Evolutionary conservation across 768 basidiomycete genomes (phyloP).

Genomic region (Holtermanniella nyarrowii): DNA sequence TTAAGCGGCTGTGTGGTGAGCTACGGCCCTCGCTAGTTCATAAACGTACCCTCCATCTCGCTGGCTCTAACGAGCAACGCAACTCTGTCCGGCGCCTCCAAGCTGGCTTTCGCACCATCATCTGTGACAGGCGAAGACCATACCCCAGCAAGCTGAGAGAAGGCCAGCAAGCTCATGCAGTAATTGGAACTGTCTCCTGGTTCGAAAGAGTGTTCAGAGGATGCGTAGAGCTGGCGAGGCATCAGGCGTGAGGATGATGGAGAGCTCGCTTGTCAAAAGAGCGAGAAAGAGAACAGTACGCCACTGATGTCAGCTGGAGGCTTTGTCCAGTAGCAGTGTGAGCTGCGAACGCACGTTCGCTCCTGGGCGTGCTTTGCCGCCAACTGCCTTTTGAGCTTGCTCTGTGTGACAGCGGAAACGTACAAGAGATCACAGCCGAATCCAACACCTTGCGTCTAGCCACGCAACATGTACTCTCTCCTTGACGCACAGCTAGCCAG

Average conservation of each 20-base stretch:
- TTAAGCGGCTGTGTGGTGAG: constrained; percentile 2
- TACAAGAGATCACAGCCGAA: constrained; percentile 24
- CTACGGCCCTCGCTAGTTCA: neutral
- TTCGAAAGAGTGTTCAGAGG: neutral
- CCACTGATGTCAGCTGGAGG: constrained; percentile 16
- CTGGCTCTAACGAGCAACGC: constrained; percentile 6
- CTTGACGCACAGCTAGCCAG: constrained; percentile 15
- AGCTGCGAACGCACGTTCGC: constrained; percentile 19
- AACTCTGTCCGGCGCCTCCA: constrained; percentile 6
- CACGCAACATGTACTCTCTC: constrained; percentile 19
- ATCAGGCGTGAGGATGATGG: constrained; percentile 17
- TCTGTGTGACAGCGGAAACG: neutral
- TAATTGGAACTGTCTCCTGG: constrained; percentile 15
- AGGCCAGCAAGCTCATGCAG: constrained; percentile 16
- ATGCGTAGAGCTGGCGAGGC: neutral
- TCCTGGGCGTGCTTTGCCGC: constrained; percentile 19
- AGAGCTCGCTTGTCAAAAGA: constrained; percentile 19
- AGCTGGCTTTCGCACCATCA: constrained; percentile 1
- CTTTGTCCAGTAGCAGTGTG: neutral
- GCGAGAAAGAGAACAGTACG: constrained; percentile 18
- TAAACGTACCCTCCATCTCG: constrained; percentile 23
- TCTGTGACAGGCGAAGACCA: constrained; percentile 9
- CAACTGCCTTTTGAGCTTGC: constrained; percentile 6
- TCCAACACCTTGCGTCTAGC: constrained; percentile 15
- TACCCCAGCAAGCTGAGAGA: constrained; percentile 24